phyloP scores from a whole-genome alignment of 345 rosid species.

The Melastoma malabathricum region DNA sequence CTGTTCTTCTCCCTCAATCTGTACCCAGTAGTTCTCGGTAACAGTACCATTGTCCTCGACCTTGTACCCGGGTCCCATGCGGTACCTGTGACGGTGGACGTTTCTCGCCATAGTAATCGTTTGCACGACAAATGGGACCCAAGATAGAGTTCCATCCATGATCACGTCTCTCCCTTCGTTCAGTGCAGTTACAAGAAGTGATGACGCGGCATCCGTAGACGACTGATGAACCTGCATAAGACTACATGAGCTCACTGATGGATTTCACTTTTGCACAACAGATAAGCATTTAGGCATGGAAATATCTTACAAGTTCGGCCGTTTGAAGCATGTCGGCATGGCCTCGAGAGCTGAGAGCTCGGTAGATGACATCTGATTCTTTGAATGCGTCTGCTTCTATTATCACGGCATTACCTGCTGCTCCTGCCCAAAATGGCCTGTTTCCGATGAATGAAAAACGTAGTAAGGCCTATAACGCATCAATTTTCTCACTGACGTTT shows the following conservation, averaged over 20 bases:
- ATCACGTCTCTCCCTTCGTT: conserved; percentile 92
- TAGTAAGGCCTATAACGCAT: not conserved
- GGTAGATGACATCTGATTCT: conserved; percentile 86
- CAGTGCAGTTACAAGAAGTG: conserved; percentile 77
- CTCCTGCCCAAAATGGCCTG: conserved; percentile 87
- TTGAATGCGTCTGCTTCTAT: conserved; percentile 96
- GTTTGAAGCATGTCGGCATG: conserved; percentile 80
- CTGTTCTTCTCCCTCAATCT: conserved; percentile 42
- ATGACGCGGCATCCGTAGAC: conserved; percentile 89
- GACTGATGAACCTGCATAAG: conserved; percentile 78
- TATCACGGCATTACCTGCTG: conserved; percentile 58
- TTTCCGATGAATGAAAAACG: not conserved
- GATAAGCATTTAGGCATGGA: too few species aligned
- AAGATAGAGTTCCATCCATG: conserved; percentile 91
- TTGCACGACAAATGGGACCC: conserved; percentile 85
- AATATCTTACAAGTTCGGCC: conserved; percentile 63
- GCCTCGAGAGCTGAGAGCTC: conserved; percentile 79
- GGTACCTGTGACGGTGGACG: conserved; percentile 66
- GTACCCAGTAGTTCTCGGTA: conserved; percentile 83
- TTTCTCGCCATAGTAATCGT: conserved; percentile 81
- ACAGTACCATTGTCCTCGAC: conserved; percentile 42
- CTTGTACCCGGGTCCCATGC: conserved; percentile 83
- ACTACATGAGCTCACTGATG: not conserved
- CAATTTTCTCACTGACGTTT: not conserved
- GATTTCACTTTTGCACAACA: too few species aligned